Base-by-base conservation (phyloP, 2,329 filamentous ascomycete genomes). In the Pseudogymnoascus sp. region DNA sequence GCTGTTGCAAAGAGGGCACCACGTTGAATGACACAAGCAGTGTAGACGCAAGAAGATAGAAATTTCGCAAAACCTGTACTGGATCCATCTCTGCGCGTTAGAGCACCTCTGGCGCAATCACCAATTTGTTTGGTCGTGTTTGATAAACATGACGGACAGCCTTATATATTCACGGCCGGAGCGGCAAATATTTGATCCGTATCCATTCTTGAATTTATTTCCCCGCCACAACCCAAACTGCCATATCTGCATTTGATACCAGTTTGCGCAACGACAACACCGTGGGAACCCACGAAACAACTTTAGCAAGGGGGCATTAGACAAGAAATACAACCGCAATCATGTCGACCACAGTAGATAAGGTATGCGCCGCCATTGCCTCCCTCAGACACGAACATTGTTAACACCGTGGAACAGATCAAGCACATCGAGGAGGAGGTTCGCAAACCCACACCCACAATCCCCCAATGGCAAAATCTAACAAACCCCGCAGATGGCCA, bases 331-430 rank as follows among this genome's bases (percentile, higher is more conserved):
- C 31, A 65, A 60, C 62, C 45, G 67, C 68, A 71, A 90, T 77
- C 73, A 98, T 98, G 95, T 84, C 93, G 83, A 98, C 93, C 67
- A 98, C 93, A 45, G 92, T 97, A 76, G 93, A 98, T 73, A 98
- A 98, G 89, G 92, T 90, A 75, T 70, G 83, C 51, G 61, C 62
- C 65, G 6, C 13, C 61, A 36, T 57, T 11, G 61, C 23, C 4
- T 14, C 36, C 60, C 62, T 62, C 39, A 36, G 39, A 66, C 74
- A 78, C 80, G 71, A 78, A 71, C 62, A 65, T 61, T 67, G 63
- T 71, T 71, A 67, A 68, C 64, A 66, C 68, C 48, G 66, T 69
- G 65, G 68, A 71, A 75, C 74, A 95, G 90, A 97, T 98, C 84
- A 96, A 96, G 79, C 90, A 93, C 74, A 90, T 97, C 78, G 93